These are phyloP conservation scores for Psidium friedrichsthalianum DNA, from an alignment of 345 rosid genomes.

Conservation along the genomic window DNA sequence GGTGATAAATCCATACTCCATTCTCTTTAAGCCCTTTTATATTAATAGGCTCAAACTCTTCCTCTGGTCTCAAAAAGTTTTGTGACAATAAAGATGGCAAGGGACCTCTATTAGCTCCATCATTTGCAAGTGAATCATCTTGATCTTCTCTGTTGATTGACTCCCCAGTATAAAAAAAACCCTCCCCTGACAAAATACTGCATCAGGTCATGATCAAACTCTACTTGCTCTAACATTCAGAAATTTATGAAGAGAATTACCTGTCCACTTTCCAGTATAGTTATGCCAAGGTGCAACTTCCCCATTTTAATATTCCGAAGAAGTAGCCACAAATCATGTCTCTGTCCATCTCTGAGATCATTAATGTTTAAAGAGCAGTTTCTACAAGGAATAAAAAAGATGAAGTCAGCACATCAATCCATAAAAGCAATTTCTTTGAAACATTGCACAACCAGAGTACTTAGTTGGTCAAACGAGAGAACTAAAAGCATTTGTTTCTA, in stretches of 20 bases:
- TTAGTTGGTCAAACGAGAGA: background rate
- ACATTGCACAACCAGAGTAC: background rate
- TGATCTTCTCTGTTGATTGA: constrained; percentile 7
- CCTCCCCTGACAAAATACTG: constrained; percentile 15
- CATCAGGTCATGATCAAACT: background rate
- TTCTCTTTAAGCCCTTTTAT: constrained; percentile 61
- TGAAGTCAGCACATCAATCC: background rate
- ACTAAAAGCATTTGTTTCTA: background rate
- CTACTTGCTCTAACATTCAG: background rate
- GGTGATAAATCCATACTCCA: constrained; percentile 86
- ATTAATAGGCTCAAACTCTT: constrained; percentile 65
- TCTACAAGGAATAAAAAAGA: constrained; percentile 20
- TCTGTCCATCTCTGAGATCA: constrained; percentile 57
- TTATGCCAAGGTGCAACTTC: constrained; percentile 70
- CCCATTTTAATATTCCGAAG: constrained; percentile 74
- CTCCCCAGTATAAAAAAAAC: constrained; percentile 16
- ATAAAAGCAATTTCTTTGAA: background rate
- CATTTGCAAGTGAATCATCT: background rate
- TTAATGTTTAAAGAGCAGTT: constrained; percentile 48
- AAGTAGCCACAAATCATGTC: constrained; percentile 85
- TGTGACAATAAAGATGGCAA: constrained; percentile 32
- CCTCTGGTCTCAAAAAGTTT: constrained; percentile 34
- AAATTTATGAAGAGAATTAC: constrained; percentile 17
- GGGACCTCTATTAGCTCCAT: constrained; percentile 18
- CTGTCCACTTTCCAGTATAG: constrained; percentile 49